Conservation (phyloP, 2,329 filamentous ascomycete genomes). For the Penicillium sp. region DNA sequence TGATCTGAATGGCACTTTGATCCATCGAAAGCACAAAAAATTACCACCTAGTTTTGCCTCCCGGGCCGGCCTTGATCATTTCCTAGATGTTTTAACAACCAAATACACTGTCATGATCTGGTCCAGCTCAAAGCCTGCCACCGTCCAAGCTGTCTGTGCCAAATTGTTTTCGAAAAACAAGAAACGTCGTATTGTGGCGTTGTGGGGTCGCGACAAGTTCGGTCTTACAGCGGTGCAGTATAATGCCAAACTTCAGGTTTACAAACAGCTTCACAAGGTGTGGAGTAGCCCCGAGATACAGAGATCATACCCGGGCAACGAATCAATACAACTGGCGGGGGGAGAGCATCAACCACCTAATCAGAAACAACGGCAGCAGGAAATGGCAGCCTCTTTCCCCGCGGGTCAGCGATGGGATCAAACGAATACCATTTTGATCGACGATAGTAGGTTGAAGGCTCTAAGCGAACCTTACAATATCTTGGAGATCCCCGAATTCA, state of each 20-base stretch:
- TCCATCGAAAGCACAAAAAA: conserved; percentile 67
- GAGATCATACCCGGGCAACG: conserved; percentile 42
- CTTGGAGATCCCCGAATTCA: conserved; percentile 78
- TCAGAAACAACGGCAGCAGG: conserved; percentile 33
- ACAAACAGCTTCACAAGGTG: conserved; percentile 77
- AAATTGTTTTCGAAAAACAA: conserved; percentile 63
- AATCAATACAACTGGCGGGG: not conserved
- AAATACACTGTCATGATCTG: conserved; percentile 84
- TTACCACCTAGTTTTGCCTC: conserved; percentile 61
- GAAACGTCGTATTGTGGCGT: conserved; percentile 62
- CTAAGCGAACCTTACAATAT: conserved; percentile 82
- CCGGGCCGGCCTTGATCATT: conserved; percentile 69
- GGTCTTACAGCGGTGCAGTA: conserved; percentile 69
- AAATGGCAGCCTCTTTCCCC: conserved; percentile 29
- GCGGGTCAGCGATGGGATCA: conserved; percentile 72
- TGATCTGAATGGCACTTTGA: conserved; percentile 90
- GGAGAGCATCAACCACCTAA: not conserved
- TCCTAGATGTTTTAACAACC: conserved; percentile 74
- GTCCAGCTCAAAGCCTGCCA: conserved; percentile 79
- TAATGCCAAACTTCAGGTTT: conserved; percentile 75
- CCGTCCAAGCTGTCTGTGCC: conserved; percentile 66
- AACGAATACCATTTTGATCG: conserved; percentile 84
- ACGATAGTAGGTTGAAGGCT: conserved; percentile 82
- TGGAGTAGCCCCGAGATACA: conserved; percentile 63
- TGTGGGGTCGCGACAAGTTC: conserved; percentile 80